Evolutionary conservation across 768 basidiomycete species (phyloP).

Genomic region (Suillus placidus): DNA sequence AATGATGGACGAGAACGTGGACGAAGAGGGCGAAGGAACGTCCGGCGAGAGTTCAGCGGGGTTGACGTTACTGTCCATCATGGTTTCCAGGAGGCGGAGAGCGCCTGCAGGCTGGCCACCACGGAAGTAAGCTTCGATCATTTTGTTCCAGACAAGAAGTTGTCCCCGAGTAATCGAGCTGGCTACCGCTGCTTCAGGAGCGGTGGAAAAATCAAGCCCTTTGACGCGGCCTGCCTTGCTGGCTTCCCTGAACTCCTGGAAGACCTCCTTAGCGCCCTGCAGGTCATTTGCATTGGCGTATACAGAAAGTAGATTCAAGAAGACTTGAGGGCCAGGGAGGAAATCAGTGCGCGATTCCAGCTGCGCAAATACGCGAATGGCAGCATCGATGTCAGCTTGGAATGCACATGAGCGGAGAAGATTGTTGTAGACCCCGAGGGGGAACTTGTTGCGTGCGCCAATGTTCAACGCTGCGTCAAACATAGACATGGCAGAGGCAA

Average conservation of each 20-base stretch:
- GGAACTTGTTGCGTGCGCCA: slow-evolving; percentile 32
- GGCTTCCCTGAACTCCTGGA: slow-evolving; percentile 57
- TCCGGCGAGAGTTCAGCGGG: slow-evolving; percentile 39
- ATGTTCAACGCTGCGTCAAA: slow-evolving; percentile 60
- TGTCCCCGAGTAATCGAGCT: slow-evolving; percentile 36
- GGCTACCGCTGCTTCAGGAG: slow-evolving; percentile 14
- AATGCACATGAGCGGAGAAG: slow-evolving; percentile 66
- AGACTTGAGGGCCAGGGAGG: slow-evolving; percentile 42
- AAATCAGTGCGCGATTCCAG: slow-evolving; percentile 48
- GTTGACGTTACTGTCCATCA: slow-evolving; percentile 55
- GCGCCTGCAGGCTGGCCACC: slow-evolving; percentile 64
- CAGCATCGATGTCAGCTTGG: slow-evolving; percentile 58
- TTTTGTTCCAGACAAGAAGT: slow-evolving; percentile 67
- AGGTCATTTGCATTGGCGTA: slow-evolving; percentile 58
- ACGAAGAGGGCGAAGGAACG: slow-evolving; percentile 58
- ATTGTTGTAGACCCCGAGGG: slow-evolving; percentile 44
- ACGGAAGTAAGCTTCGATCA: slow-evolving; percentile 76
- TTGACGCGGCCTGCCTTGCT: slow-evolving; percentile 41
- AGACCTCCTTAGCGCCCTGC: slow-evolving; percentile 57
- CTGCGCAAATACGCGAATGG: slow-evolving; percentile 66
- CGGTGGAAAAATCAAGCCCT: slow-evolving; percentile 21
- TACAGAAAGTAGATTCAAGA: slow-evolving; percentile 57
- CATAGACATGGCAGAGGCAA: slow-evolving; percentile 68
- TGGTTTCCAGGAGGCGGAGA: slow-evolving; percentile 65
- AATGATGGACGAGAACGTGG: slow-evolving; percentile 68